Base-by-base conservation (phyloP, 139 green algal species). In the Nannochloris sp. region DNA sequence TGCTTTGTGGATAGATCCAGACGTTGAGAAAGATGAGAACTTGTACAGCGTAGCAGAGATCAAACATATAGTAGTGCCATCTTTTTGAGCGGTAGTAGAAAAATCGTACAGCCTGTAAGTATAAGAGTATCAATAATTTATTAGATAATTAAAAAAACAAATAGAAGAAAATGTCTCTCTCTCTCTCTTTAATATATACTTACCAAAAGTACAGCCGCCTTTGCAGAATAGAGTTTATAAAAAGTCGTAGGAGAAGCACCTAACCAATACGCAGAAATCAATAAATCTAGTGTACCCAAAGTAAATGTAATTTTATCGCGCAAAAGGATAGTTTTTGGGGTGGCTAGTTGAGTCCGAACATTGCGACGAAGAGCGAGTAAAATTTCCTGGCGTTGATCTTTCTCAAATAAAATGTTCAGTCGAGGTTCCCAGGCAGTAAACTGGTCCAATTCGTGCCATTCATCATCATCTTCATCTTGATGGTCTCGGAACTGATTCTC, bases 21-120 rank as follows among this genome's bases (percentile, higher is more conserved):
- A 90, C 45, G 37, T 92, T 83, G 2, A 85, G 4, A 45, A 94
- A 63, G 46, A 92, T 67, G 51, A 94, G 60, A 12, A 82, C 32
- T 62, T 95, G 90, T 58, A 73, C 81, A 35, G 65, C 71, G 67
- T 93, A 90, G 14, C 24, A 62, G 4, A 84, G 75, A 54, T 88
- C 82, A 10, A 81, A 71, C n/a, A 90, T 56, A 73, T 90, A 90
- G 72, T 89, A 89, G 62, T 89, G 82, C 74, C 64, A 77, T 51
- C 47, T 48, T 24, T 74, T 75, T n/a, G 37, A n/a, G 6, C 63
- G 44, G 65, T 84, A 84, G 6, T 71, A 19, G 14, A 70, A 39
- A 36, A 48, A 78, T 35, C 76, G 62, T n/a, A n/a, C n/a, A n/a
- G n/a, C n/a, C n/a, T n/a, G n/a, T n/a, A n/a, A n/a, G n/a, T n/a